phyloP scores from a whole-genome alignment of 208 protist genomes.

The Herpetomonas samuelpessoai region DNA sequence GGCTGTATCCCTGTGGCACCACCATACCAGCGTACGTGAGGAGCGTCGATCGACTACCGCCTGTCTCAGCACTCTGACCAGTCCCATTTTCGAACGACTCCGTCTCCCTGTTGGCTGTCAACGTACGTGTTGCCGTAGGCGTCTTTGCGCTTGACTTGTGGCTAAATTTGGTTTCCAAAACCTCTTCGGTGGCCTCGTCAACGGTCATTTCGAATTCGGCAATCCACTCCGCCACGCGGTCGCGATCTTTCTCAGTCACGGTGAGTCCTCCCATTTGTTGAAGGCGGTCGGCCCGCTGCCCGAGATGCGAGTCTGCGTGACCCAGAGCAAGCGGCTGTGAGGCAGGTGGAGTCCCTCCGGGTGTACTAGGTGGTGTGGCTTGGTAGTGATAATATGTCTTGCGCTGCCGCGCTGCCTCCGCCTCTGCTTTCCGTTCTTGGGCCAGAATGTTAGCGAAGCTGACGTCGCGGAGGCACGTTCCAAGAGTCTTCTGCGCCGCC shows the following conservation, averaged over 20 bases:
- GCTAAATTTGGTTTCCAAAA: conserved; percentile 10
- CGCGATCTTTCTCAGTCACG: conserved; percentile 20
- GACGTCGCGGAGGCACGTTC: conserved; percentile 1
- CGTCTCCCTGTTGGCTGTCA: not conserved
- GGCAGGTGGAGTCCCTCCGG: too few relatives aligned
- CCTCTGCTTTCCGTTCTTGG: not conserved
- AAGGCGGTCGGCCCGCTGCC: not conserved
- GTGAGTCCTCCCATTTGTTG: not conserved
- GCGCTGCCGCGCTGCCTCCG: not conserved
- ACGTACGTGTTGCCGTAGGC: not conserved
- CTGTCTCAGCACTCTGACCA: not conserved
- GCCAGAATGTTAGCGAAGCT: not conserved
- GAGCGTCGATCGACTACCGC: not conserved
- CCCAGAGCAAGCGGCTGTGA: too few relatives aligned
- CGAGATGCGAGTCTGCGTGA: too few relatives aligned
- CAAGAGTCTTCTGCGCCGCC: not conserved
- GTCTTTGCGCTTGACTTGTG: not conserved
- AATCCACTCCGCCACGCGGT: conserved; percentile 44
- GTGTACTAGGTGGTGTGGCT: too few relatives aligned
- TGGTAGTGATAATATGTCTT: too few relatives aligned
- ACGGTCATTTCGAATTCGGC: conserved; percentile 20
- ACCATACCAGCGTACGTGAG: not conserved
- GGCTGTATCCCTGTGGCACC: not conserved
- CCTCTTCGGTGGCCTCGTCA: conserved; percentile 10
- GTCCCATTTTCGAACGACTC: not conserved